phyloP scores from a whole-genome alignment of 1,139 yeast species.

The Trichomonascaceae sp. region DNA sequence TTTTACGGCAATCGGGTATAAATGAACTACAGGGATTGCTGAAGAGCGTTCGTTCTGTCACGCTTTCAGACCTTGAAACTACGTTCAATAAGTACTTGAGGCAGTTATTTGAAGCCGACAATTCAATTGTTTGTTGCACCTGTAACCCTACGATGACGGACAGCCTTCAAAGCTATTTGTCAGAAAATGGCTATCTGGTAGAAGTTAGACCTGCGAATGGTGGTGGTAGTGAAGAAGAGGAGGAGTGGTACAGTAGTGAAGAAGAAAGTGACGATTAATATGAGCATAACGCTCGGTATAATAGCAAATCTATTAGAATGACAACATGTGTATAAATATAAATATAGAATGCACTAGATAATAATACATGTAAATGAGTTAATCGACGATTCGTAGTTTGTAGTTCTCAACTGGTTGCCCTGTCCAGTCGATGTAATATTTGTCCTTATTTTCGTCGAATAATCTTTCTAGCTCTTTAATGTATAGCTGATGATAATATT shows the following conservation, averaged over 20 bases:
- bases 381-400: slow-evolving; percentile 21
- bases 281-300: background rate
- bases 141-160: slow-evolving; percentile 63
- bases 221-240: slow-evolving; percentile 22
- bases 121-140: slow-evolving; percentile 61
- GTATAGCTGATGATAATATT: slow-evolving; percentile 67
- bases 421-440: slow-evolving; percentile 32
- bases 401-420: slow-evolving; percentile 11
- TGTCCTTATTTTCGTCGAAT: slow-evolving; percentile 63
- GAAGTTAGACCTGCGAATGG: slow-evolving; percentile 32
- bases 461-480: slow-evolving; percentile 59
- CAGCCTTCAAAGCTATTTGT: slow-evolving; percentile 44
- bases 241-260: slow-evolving; percentile 9
- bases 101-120: slow-evolving; percentile 48
- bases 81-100: slow-evolving; percentile 48
- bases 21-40: slow-evolving; percentile 43
- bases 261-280: slow-evolving; percentile 9
- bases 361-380: slow-evolving; percentile 2
- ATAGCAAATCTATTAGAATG: background rate
- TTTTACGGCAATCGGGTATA: slow-evolving; percentile 66
- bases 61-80: slow-evolving; percentile 49
- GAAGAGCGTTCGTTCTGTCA: slow-evolving; percentile 35
- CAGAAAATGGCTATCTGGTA: slow-evolving; percentile 48
- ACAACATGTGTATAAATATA: background rate
- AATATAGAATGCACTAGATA: slow-evolving; percentile 2